Conservation (phyloP, 352 stramenopile species). For the Phytopythium montanum region DNA sequence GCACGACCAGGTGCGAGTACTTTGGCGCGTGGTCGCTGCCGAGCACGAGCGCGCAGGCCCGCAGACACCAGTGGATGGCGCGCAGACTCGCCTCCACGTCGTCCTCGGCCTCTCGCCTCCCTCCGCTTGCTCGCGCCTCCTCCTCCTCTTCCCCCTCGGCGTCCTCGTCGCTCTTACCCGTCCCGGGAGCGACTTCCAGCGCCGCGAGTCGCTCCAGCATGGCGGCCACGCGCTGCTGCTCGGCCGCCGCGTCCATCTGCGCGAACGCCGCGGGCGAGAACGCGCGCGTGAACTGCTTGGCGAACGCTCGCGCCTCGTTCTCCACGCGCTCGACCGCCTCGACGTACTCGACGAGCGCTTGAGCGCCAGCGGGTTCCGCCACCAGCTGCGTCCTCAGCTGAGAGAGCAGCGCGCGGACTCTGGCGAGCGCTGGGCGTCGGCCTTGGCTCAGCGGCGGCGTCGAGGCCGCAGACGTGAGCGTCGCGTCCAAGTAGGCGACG, state of each 20-base stretch:
- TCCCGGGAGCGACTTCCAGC: constrained; percentile 52
- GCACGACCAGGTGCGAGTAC: constrained; percentile 66
- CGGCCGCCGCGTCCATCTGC: constrained; percentile 19
- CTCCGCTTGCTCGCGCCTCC: constrained; percentile 27
- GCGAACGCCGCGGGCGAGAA: constrained; percentile 54
- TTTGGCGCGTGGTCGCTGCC: constrained; percentile 38
- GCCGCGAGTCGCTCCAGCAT: constrained; percentile 59
- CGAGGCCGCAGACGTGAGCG: constrained; percentile 32
- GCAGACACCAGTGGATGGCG: constrained; percentile 76
- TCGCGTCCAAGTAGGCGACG: constrained; percentile 68
- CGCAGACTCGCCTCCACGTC: constrained; percentile 41
- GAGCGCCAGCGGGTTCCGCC: constrained; percentile 42
- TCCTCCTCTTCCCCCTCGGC: constrained; percentile 32
- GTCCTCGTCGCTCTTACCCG: constrained; percentile 9
- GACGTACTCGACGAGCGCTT: constrained; percentile 53
- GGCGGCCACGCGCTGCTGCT: constrained; percentile 25
- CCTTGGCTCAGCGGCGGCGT: constrained; percentile 21
- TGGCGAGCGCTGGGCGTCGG: constrained; percentile 39
- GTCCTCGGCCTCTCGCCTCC: constrained; percentile 41
- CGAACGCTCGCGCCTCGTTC: constrained; percentile 30
- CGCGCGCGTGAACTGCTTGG: constrained; percentile 33
- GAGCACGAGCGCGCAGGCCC: constrained; percentile 64
- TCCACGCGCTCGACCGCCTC: constrained; percentile 38
- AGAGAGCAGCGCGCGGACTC: constrained; percentile 49
- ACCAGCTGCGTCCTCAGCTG: constrained; percentile 58